Base-by-base conservation (phyloP, 352 stramenopile species). In the Pythium rhizo-oryzae region DNA sequence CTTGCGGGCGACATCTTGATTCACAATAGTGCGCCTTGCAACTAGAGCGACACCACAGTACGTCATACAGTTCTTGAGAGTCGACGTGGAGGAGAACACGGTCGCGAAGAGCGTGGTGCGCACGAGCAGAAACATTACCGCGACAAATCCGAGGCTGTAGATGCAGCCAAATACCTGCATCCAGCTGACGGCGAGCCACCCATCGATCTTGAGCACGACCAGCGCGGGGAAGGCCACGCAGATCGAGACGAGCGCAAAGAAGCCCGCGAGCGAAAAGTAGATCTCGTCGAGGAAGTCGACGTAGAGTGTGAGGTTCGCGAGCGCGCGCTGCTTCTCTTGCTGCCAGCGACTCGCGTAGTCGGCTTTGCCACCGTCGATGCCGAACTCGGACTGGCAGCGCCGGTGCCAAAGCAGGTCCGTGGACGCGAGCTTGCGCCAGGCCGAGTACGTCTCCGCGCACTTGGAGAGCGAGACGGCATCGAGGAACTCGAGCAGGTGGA, bases 271-370 rank as follows among this genome's bases (percentile, higher is more conserved):
- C 37, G 67, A 53, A 25, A 73, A 66, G 56, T 46, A 66, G 35
- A 73, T 65, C 41, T 73, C 67, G 61, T 73, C 67, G 53, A 69
- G 47, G 52, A 70, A 73, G 18, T 62, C 49, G 11, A 73, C n/a
- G 49, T 66, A 73, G 39, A 73, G 61, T 49, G 65, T 46, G 18
- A 73, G 39, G n/a, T 70, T 73, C 37, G 44, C 61, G 8, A 69
- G 28, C 9, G 54, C 55, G 8, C 33, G 59, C 21, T 53, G 54
- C 51, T 52, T 60, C 54, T 69, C 67, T 35, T 69, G 67, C 50
- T 59, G 55, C 59, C 59, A 69, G n/a, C 61, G 67, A 54, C 53
- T 69, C 49, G 61, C 49, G 51, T 73, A 73, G 60, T 73, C 67
- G 18, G 47, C 28, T 35, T 73, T 64, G 23, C 60, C 56, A 15